A percentile compares a stretch with the other conserved stretches of the same genome.
Evolutionary conservation across 1,284 basidiomycete genomes (phyloP).

Genomic region (Papiliotrema terrestris): DNA sequence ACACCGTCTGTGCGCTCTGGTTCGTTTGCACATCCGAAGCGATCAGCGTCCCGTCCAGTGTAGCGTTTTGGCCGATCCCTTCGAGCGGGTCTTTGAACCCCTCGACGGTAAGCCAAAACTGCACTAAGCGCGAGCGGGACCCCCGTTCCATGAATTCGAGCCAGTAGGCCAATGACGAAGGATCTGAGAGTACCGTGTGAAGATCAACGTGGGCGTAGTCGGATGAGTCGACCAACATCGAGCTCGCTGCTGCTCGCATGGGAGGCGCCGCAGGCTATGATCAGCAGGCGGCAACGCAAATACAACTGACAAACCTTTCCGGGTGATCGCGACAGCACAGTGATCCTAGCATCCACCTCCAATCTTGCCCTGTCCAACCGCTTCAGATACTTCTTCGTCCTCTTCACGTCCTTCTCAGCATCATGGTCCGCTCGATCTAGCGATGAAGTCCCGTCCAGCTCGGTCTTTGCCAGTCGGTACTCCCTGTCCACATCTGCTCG

Average conservation of each 20-base stretch:
- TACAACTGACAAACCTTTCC: slow-evolving; percentile 7
- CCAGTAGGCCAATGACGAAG: slow-evolving; percentile 86
- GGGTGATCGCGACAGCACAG: slow-evolving; percentile 61
- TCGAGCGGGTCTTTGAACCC: slow-evolving; percentile 96
- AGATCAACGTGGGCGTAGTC: slow-evolving; percentile 14
- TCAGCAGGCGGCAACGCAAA: background rate
- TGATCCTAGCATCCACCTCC: slow-evolving; percentile 79
- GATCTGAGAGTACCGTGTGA: slow-evolving; percentile 72
- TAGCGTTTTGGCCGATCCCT: slow-evolving; percentile 57
- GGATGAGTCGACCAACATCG: background rate
- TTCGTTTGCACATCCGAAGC: background rate
- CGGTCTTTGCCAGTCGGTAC: slow-evolving; percentile 63
- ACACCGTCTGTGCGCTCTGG: slow-evolving; percentile 14
- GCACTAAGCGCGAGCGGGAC: slow-evolving; percentile 75
- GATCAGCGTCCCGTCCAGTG: slow-evolving; percentile 10
- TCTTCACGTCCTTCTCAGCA: slow-evolving; percentile 10
- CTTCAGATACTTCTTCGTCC: slow-evolving; percentile 71
- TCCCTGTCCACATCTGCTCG: slow-evolving; percentile 87
- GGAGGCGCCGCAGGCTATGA: background rate
- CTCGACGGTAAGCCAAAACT: slow-evolving; percentile 96
- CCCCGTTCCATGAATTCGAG: slow-evolving; percentile 97
- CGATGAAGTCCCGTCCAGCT: background rate
- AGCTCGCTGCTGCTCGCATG: background rate
- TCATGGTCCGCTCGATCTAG: slow-evolving; percentile 6
- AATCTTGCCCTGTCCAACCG: slow-evolving; percentile 81